Percentiles rank a stretch among this genome's conserved stretches.
phyloP scores from a whole-genome alignment of 139 green algal genomes.

The Tetraselmis striata region DNA sequence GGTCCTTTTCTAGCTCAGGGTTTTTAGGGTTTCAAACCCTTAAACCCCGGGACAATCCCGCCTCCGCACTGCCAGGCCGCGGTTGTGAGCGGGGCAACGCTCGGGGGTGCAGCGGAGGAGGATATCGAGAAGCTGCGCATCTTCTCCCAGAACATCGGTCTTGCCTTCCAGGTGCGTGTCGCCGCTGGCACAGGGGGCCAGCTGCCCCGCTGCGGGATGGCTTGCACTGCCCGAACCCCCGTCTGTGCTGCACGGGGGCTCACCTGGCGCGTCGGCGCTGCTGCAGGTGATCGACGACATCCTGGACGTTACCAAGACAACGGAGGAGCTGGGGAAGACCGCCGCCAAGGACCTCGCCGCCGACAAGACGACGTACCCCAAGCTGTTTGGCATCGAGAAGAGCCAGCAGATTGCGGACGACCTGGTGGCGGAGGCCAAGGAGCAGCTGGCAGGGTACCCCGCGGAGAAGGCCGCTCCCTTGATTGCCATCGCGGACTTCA shows the following conservation, averaged over 20 bases:
- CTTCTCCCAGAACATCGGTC: constrained; percentile 89
- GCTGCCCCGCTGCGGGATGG: no score
- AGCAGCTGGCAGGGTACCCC: constrained; percentile 75
- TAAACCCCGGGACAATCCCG: no score
- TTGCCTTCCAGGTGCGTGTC: constrained; percentile 90
- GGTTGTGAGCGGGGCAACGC: not conserved
- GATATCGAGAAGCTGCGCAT: constrained; percentile 84
- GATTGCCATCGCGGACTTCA: constrained; percentile 91
- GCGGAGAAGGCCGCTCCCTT: constrained; percentile 69
- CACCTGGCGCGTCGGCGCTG: not conserved
- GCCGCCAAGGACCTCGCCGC: constrained; percentile 91
- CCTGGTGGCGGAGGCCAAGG: constrained; percentile 88
- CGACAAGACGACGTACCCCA: constrained; percentile 98
- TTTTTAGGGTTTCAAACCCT: no score
- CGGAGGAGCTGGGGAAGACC: constrained; percentile 95
- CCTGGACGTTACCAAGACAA: constrained; percentile 88
- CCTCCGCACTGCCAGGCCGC: no score
- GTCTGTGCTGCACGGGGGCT: not conserved
- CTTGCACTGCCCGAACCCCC: no score
- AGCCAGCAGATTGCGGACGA: constrained; percentile 65
- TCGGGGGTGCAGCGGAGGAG: constrained; percentile 60
- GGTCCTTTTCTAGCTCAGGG: no score
- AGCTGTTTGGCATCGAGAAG: constrained; percentile 77
- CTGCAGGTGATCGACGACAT: constrained; percentile 96
- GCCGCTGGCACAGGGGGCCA: not conserved